Conservation (phyloP, 2,329 filamentous ascomycete species). For the Passalora sequoiae region DNA sequence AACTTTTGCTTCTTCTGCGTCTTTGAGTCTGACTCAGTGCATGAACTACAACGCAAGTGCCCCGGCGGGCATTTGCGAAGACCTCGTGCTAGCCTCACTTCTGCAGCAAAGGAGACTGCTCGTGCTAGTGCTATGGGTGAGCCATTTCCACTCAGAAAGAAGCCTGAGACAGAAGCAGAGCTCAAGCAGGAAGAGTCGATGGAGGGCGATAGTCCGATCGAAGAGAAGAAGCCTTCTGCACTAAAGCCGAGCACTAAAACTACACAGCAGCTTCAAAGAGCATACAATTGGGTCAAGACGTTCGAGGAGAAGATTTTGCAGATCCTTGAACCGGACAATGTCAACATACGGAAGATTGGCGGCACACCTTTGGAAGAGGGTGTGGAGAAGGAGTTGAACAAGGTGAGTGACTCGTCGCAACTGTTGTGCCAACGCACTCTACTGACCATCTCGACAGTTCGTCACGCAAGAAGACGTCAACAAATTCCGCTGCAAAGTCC, state of each 20-base stretch:
- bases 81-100: conserved; percentile 78
- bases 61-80: conserved; percentile 94
- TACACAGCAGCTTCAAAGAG: conserved; percentile 86
- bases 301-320: conserved; percentile 96
- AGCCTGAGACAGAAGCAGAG: conserved; percentile 52
- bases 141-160: conserved; percentile 68
- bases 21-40: conserved; percentile 94
- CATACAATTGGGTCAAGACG: conserved; percentile 98
- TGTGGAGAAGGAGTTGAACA: conserved; percentile 75
- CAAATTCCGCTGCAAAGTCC: conserved; percentile 94
- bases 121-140: conserved; percentile 77
- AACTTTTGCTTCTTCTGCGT: conserved; percentile 99
- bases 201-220: conserved; percentile 45
- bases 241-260: conserved; percentile 60
- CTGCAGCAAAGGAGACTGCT: conserved; percentile 76
- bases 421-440: background rate
- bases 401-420: conserved; percentile 36
- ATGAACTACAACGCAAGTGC: conserved; percentile 92
- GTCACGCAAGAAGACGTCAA: conserved; percentile 97
- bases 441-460: conserved; percentile 38
- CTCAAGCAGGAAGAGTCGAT: conserved; percentile 38
- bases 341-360: conserved; percentile 84
- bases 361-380: conserved; percentile 83
- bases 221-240: conserved; percentile 59
- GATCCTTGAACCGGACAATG: conserved; percentile 81